Conservation (phyloP, 805 yeast genomes). For the Clavispora asparagi region DNA sequence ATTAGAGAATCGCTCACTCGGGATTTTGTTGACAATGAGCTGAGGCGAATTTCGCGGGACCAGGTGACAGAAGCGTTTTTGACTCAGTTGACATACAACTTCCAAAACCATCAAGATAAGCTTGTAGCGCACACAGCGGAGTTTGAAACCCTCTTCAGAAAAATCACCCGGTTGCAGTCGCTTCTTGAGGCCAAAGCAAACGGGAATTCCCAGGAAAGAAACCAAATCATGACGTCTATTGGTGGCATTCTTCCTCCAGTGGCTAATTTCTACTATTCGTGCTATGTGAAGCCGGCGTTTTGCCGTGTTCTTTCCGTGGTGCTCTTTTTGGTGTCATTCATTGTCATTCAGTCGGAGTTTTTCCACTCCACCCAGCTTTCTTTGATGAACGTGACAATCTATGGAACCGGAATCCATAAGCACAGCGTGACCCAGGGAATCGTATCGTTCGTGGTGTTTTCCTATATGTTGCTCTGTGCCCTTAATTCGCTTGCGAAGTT, state of each 20-base stretch:
- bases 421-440: slow-evolving; percentile 26
- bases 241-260: slow-evolving; percentile 3
- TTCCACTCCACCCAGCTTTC: slow-evolving; percentile 66
- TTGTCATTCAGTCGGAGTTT: slow-evolving; percentile 68
- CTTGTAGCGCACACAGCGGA: slow-evolving; percentile 52
- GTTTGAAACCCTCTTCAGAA: slow-evolving; percentile 45
- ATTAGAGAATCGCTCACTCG: slow-evolving; percentile 28
- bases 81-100: slow-evolving; percentile 45
- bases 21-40: slow-evolving; percentile 20
- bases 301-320: slow-evolving; percentile 41
- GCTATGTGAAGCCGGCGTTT: slow-evolving; percentile 41
- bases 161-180: slow-evolving; percentile 25
- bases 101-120: slow-evolving; percentile 49
- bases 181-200: slow-evolving; percentile 14
- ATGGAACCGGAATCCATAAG: slow-evolving; percentile 22
- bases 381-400: slow-evolving; percentile 48
- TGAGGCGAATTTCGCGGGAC: slow-evolving; percentile 20
- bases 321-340: slow-evolving; percentile 41
- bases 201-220: slow-evolving; percentile 12
- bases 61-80: slow-evolving; percentile 41
- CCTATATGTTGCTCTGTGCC: slow-evolving; percentile 67
- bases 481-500: slow-evolving; percentile 61
- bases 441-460: slow-evolving; percentile 38
- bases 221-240: slow-evolving; percentile 3
- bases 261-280: slow-evolving; percentile 22